Percentiles rank a stretch among this genome's conserved stretches.
These are phyloP conservation scores for Oidiodendron maius DNA, from an alignment of 495 filamentous ascomycete species.

Conservation along the genomic window DNA sequence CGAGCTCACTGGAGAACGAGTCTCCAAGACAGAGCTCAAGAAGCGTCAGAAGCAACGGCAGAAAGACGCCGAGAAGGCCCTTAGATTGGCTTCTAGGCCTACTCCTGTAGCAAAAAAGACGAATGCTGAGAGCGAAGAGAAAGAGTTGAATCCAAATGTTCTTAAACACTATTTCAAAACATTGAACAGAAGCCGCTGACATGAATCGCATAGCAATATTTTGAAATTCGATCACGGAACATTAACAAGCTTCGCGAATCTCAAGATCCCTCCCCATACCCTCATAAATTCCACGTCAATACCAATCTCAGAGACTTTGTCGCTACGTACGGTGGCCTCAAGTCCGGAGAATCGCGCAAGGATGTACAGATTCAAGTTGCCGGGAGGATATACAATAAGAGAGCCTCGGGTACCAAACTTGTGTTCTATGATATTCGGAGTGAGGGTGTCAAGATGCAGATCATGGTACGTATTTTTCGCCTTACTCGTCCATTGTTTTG, in stretches of 20 bases:
- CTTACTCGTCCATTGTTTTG: too few species aligned
- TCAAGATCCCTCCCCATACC: constrained; percentile 83
- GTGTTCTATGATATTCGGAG: constrained; percentile 90
- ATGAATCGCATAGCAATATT: constrained; percentile 71
- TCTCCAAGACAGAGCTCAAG: constrained; percentile 89
- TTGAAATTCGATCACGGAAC: constrained; percentile 83
- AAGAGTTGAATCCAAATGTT: constrained; percentile 85
- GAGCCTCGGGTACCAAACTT: constrained; percentile 74
- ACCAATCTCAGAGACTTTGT: constrained; percentile 73
- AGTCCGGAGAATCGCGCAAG: constrained; percentile 76
- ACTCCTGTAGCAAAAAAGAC: constrained; percentile 61
- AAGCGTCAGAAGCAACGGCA: constrained; percentile 89
- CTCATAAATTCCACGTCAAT: constrained; percentile 92
- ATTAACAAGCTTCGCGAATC: constrained; percentile 81
- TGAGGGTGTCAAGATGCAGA: constrained; percentile 79
- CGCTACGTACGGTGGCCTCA: constrained; percentile 65
- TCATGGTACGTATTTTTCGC: too few species aligned
- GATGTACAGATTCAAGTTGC: constrained; percentile 68
- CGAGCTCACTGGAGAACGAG: constrained; percentile 77
- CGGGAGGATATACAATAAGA: constrained; percentile 85
- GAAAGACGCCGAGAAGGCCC: constrained; percentile 79
- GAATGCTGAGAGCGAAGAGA: constrained; percentile 63
- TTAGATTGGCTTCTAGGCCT: constrained; percentile 71
- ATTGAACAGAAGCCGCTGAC: too few species aligned
- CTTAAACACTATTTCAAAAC: constrained; percentile 3